phyloP scores from a whole-genome alignment of 1,139 yeast species.

The Magnusiomyces starmeri region DNA sequence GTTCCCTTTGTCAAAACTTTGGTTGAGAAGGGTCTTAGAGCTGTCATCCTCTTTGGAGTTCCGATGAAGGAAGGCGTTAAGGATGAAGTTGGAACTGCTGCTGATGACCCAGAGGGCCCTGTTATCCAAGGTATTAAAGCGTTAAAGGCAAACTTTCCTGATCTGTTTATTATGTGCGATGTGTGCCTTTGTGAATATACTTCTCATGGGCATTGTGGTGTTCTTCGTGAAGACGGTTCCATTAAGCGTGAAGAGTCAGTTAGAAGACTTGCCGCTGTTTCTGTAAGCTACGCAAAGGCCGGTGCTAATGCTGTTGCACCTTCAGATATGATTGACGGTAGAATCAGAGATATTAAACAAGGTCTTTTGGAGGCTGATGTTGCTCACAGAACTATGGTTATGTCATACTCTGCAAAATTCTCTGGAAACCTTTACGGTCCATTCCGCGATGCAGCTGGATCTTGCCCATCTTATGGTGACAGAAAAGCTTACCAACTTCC shows the following conservation, averaged over 20 bases:
- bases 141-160: slow-evolving; percentile 62
- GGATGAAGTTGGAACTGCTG: slow-evolving; percentile 78
- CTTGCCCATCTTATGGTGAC: slow-evolving; percentile 85
- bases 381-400: slow-evolving; percentile 80
- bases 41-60: slow-evolving; percentile 91
- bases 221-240: slow-evolving; percentile 76
- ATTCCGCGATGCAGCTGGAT: slow-evolving; percentile 94
- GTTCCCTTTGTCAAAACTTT: slow-evolving; percentile 63
- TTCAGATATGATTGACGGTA: slow-evolving; percentile 96
- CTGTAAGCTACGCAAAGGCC: slow-evolving; percentile 90
- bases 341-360: slow-evolving; percentile 77
- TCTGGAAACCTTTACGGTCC: slow-evolving; percentile 92
- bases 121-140: slow-evolving; percentile 72
- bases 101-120: slow-evolving; percentile 96
- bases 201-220: slow-evolving; percentile 94
- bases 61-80: slow-evolving; percentile 68
- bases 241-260: slow-evolving; percentile 72
- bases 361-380: slow-evolving; percentile 79
- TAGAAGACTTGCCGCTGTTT: slow-evolving; percentile 84
- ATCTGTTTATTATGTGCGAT: slow-evolving; percentile 81
- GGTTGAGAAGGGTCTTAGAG: slow-evolving; percentile 70
- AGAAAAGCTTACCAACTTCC: slow-evolving; percentile 92
- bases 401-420: slow-evolving; percentile 94
- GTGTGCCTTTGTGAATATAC: slow-evolving; percentile 97
- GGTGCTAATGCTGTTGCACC: slow-evolving; percentile 97